Conservation (phyloP, 208 protist genomes). For the Tritrichomonas foetus region DNA sequence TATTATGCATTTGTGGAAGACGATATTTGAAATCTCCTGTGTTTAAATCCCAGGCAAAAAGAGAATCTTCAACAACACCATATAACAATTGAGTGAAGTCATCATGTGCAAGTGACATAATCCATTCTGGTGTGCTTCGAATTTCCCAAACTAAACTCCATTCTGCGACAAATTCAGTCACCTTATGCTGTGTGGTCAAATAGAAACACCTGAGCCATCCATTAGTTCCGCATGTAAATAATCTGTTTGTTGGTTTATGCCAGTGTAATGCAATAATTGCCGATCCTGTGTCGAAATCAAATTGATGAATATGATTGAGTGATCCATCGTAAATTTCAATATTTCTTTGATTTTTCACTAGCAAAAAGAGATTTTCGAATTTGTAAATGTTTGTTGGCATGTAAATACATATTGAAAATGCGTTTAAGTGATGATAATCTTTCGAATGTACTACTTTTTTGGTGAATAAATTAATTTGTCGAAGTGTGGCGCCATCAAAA, state of each 20-base stretch:
- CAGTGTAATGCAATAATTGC: constrained; percentile 5
- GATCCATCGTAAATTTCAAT: background rate
- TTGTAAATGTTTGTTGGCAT: background rate
- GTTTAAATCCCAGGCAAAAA: background rate
- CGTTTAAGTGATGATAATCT: constrained; percentile 29
- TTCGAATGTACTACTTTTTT: background rate
- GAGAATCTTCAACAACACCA: background rate
- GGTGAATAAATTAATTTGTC: background rate
- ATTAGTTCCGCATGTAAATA: constrained; percentile 16
- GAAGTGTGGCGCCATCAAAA: background rate
- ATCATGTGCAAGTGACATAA: constrained; percentile 13
- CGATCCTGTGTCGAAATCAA: background rate
- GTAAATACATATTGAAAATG: background rate
- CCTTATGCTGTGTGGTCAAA: background rate
- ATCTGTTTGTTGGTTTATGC: background rate
- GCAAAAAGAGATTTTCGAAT: background rate
- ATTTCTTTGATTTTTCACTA: background rate
- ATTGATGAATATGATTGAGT: background rate
- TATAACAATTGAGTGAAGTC: constrained; percentile 16
- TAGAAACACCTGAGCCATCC: background rate
- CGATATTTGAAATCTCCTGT: constrained; percentile 16
- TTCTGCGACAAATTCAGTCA: background rate
- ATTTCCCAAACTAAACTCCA: background rate
- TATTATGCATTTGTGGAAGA: background rate
- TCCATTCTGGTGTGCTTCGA: background rate